These are phyloP conservation scores for Lasiosphaeria hispida DNA, from an alignment of 495 filamentous ascomycete species.

Conservation along the genomic window DNA sequence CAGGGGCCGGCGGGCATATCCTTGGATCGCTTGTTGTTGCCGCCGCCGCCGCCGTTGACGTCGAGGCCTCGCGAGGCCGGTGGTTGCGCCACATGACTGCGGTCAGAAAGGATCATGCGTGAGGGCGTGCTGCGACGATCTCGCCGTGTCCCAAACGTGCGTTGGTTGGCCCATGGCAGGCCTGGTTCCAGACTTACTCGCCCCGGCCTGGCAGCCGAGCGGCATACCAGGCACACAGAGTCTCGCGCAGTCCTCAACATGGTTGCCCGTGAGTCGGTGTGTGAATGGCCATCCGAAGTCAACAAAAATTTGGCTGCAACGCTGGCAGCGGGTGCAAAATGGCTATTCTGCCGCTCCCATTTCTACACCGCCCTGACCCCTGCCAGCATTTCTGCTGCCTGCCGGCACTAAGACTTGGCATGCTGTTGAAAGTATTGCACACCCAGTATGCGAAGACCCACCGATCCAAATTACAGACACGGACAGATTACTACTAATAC, in stretches of 20 bases:
- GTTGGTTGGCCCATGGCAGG: conserved; percentile 36
- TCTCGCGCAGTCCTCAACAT: conserved; percentile 35
- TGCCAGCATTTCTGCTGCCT: too few species aligned
- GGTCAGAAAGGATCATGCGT: conserved; percentile 76
- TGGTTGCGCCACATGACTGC: conserved; percentile 51
- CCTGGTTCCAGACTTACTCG: conserved; percentile 11
- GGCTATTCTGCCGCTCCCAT: too few species aligned
- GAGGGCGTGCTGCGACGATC: conserved; percentile 51
- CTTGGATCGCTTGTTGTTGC: conserved; percentile 32
- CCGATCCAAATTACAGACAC: too few species aligned
- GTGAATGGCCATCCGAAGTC: background rate
- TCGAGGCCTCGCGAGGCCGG: conserved; percentile 35
- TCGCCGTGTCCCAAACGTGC: conserved; percentile 32
- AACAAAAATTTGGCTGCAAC: too few species aligned
- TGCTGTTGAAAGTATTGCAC: too few species aligned
- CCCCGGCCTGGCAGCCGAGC: conserved; percentile 19
- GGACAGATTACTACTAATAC: too few species aligned
- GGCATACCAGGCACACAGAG: conserved; percentile 36
- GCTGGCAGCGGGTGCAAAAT: too few species aligned
- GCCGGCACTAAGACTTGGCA: too few species aligned
- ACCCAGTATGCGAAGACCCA: too few species aligned
- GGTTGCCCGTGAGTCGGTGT: conserved; percentile 8
- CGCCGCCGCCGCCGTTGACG: conserved; percentile 25
- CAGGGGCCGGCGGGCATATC: conserved; percentile 61
- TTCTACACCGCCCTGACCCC: too few species aligned